These are phyloP conservation scores for Kodamaea hsintzibuensis DNA, from an alignment of 805 yeast genomes.

Conservation along the genomic window DNA sequence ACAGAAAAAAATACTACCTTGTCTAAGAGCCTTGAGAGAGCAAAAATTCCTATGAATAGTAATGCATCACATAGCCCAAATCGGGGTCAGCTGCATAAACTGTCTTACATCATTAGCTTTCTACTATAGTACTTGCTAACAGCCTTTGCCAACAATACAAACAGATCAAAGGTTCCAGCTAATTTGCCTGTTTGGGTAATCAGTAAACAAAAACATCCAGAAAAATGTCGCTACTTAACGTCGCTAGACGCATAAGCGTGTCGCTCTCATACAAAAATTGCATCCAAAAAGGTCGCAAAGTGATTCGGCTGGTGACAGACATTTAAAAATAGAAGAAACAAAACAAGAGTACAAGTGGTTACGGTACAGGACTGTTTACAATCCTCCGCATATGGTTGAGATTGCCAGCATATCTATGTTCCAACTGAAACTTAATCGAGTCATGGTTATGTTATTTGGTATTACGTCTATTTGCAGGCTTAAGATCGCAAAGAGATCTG, in stretches of 20 bases:
- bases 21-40: not conserved
- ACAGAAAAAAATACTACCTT: no score
- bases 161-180: not conserved
- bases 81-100: not conserved
- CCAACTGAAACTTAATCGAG: no score
- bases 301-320: not conserved
- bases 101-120: not conserved
- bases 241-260: not conserved
- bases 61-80: not conserved
- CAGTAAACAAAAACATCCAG: slow-evolving; percentile 1
- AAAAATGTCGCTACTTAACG: not conserved
- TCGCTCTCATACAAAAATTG: slow-evolving; percentile 1
- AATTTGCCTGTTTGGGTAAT: slow-evolving; percentile 1
- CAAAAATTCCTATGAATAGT: no score
- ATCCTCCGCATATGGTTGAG: not conserved
- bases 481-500: slow-evolving; percentile 1
- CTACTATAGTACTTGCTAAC: not conserved
- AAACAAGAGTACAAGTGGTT: not conserved
- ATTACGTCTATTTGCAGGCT: slow-evolving; percentile 2
- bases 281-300: not conserved
- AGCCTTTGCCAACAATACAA: not conserved
- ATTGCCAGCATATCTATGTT: not conserved
- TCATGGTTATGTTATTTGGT: not conserved
- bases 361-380: not conserved
- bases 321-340: slow-evolving; percentile 5